Evolutionary conservation across 2,329 filamentous ascomycete species (phyloP).

Genomic region (Calonectria pseudoreteaudii): DNA sequence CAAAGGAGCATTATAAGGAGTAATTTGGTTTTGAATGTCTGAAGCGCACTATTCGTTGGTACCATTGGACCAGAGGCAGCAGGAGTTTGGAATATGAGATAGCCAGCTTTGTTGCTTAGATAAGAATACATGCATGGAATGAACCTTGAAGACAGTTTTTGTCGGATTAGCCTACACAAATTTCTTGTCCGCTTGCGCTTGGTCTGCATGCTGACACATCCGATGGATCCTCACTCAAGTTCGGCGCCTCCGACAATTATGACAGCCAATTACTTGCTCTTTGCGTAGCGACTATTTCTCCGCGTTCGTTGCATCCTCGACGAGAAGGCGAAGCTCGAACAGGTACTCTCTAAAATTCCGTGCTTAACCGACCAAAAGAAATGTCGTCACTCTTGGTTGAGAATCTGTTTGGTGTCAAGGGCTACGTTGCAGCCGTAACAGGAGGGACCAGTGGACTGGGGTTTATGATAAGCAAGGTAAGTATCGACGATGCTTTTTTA

Average conservation of each 20-base stretch:
- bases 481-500: neutral
- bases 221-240: neutral
- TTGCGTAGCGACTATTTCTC: neutral
- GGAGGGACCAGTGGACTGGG: conserved; percentile 58
- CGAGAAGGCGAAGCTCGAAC: neutral
- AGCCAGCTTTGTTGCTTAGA: neutral
- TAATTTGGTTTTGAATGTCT: conserved; percentile 10
- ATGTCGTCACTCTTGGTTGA: conserved; percentile 32
- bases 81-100: neutral
- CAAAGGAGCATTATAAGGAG: conserved; percentile 61
- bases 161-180: neutral
- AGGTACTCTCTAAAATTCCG: neutral
- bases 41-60: neutral
- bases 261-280: neutral
- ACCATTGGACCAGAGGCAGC: neutral
- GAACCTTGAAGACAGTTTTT: too few species aligned
- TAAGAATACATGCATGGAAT: neutral
- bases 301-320: neutral
- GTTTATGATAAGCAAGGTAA: conserved; percentile 58
- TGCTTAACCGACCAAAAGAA: neutral
- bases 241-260: conserved; percentile 7
- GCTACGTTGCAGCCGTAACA: conserved; percentile 50
- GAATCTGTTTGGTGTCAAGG: conserved; percentile 43
- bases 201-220: neutral
- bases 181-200: neutral